Conservation (phyloP, 148 eudicot genomes). For the Persicaria tinctoria region DNA sequence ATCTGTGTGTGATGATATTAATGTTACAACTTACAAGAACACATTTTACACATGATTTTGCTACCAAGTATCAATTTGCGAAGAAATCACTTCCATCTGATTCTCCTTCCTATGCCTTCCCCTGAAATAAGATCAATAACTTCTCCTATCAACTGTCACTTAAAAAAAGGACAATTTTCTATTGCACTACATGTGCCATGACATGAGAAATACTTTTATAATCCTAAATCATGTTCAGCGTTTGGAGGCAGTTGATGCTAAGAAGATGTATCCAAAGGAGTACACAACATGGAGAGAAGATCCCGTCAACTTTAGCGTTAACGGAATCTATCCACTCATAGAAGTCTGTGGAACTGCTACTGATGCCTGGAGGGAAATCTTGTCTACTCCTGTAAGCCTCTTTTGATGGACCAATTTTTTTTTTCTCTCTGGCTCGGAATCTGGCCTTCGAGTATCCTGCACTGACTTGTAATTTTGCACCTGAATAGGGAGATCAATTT, state of each 20-base stretch:
- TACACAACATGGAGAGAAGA: constrained; percentile 65
- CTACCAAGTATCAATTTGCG: too few relatives aligned
- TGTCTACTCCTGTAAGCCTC: not conserved
- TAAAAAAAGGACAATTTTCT: not conserved
- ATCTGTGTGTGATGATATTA: too few relatives aligned
- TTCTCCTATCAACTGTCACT: too few relatives aligned
- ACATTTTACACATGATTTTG: too few relatives aligned
- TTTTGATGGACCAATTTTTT: too few relatives aligned
- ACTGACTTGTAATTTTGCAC: constrained; percentile 15
- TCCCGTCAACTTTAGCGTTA: constrained; percentile 44
- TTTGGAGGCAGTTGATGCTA: constrained; percentile 83
- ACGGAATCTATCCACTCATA: constrained; percentile 47
- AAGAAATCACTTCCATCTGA: not conserved
- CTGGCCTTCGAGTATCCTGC: not conserved
- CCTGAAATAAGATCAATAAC: not conserved
- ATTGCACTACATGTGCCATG: not conserved
- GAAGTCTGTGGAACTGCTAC: constrained; percentile 27
- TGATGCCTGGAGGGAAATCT: not conserved
- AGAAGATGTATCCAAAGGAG: constrained; percentile 50
- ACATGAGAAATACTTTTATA: not conserved
- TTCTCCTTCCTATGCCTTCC: not conserved
- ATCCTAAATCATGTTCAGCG: constrained; percentile 38
- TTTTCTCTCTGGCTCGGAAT: not conserved
- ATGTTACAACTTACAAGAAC: too few relatives aligned
- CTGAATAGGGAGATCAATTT: constrained; percentile 43